Percentiles rank a stretch among this genome's conserved stretches.
These are phyloP conservation scores for Lumnitzera littorea DNA, from an alignment of 345 rosid species.

Conservation along the genomic window DNA sequence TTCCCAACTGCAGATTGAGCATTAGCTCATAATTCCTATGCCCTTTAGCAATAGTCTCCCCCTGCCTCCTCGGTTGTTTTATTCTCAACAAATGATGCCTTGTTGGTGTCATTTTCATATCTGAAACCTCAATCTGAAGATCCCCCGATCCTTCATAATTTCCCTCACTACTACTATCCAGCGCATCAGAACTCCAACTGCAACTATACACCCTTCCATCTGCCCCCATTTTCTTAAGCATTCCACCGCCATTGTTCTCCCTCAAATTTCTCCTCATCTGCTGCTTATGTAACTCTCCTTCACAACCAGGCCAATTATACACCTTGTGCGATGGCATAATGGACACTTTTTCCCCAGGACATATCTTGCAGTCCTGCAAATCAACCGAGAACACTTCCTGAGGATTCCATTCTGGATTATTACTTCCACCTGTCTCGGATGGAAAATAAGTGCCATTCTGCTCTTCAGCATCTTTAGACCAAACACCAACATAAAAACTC, in stretches of 20 bases:
- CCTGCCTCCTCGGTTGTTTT: slow-evolving; percentile 70
- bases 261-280: slow-evolving; percentile 1
- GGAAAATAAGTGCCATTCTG: slow-evolving; percentile 84
- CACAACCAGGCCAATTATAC: slow-evolving; percentile 49
- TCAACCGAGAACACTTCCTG: slow-evolving; percentile 53
- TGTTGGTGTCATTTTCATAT: slow-evolving; percentile 15
- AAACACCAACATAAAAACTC: slow-evolving; percentile 79
- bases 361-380: slow-evolving; percentile 51
- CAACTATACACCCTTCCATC: slow-evolving; percentile 60
- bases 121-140: slow-evolving; percentile 37
- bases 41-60: slow-evolving; percentile 80
- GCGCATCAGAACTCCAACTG: slow-evolving; percentile 22
- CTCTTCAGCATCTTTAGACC: slow-evolving; percentile 78
- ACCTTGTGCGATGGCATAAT: slow-evolving; percentile 78
- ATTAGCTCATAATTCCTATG: slow-evolving; percentile 95
- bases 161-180: slow-evolving; percentile 18
- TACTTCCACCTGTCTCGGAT: slow-evolving; percentile 36
- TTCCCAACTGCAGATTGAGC: slow-evolving; percentile 97
- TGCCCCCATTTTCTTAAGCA: slow-evolving; percentile 50
- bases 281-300: slow-evolving; percentile 18
- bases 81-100: slow-evolving; percentile 27
- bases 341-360: slow-evolving; percentile 51
- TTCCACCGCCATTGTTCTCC: slow-evolving; percentile 23
- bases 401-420: slow-evolving; percentile 69
- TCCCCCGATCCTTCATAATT: slow-evolving; percentile 35